Conservation (phyloP, 1,284 basidiomycete genomes). For the Marasmius oreades region DNA sequence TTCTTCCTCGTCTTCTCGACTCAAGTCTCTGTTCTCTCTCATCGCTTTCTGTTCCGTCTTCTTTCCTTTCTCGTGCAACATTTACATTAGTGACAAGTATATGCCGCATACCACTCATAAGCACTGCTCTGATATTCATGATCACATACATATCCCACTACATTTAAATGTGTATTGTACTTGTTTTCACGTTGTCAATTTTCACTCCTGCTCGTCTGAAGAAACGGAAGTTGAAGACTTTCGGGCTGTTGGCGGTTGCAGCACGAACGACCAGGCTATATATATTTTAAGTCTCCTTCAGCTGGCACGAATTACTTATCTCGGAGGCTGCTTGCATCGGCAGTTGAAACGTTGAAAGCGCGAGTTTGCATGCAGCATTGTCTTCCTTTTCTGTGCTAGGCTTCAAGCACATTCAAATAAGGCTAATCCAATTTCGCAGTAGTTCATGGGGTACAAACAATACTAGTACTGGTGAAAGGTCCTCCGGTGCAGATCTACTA, state of each 20-base stretch:
- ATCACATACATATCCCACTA: background rate
- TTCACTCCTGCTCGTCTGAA: background rate
- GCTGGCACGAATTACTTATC: too few relatives aligned
- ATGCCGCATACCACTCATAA: background rate
- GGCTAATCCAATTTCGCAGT: too few relatives aligned
- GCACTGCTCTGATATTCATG: background rate
- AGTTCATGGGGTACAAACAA: too few relatives aligned
- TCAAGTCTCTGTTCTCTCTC: background rate
- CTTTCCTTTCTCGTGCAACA: background rate
- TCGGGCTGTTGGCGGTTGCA: too few relatives aligned
- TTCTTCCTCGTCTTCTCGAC: background rate
- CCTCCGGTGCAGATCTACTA: slow-evolving; percentile 16
- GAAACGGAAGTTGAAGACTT: too few relatives aligned
- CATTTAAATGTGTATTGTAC: background rate
- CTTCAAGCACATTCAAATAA: too few relatives aligned
- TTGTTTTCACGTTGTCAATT: background rate
- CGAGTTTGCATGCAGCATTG: too few relatives aligned
- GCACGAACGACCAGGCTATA: too few relatives aligned
- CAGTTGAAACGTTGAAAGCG: too few relatives aligned
- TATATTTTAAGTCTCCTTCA: too few relatives aligned
- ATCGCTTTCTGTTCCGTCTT: background rate
- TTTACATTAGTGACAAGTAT: background rate
- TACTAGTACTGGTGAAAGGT: slow-evolving; percentile 21
- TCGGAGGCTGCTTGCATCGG: too few relatives aligned
- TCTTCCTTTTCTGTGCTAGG: too few relatives aligned